Conservation (phyloP, 1,139 yeast species). For the Arxiozyma slooffiae region DNA sequence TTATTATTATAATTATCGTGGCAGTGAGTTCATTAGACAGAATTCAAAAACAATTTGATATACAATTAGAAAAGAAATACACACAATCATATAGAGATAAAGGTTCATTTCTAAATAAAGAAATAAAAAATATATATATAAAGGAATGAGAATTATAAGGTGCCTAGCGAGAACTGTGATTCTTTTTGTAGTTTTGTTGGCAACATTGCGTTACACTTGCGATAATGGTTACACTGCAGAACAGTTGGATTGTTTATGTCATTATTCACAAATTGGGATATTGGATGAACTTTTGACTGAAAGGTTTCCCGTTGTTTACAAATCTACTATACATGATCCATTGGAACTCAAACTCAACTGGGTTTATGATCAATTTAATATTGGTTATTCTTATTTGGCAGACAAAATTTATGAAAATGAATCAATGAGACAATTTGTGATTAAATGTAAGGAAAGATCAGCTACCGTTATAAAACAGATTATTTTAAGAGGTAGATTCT, state of each 20-base stretch:
- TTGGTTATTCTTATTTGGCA: neutral
- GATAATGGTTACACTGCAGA: conserved; percentile 11
- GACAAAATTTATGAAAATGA: neutral
- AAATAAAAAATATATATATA: neutral
- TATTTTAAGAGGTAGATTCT: neutral
- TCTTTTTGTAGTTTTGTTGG: conserved; percentile 9
- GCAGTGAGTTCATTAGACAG: too few relatives aligned
- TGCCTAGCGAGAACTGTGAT: conserved; percentile 7
- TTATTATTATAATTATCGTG: too few relatives aligned
- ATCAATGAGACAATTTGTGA: neutral
- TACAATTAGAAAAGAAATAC: neutral
- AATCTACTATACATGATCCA: neutral
- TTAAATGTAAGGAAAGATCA: neutral
- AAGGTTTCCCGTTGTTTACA: conserved; percentile 3
- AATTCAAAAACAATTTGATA: too few relatives aligned
- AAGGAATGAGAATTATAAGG: conserved; percentile 10
- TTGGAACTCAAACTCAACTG: neutral
- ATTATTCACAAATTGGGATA: conserved; percentile 13
- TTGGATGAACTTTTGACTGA: conserved; percentile 12
- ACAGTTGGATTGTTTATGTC: conserved; percentile 8
- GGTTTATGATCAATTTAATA: neutral
- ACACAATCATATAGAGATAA: neutral
- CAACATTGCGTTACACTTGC: conserved; percentile 16
- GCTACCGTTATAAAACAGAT: neutral
- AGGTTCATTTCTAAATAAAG: too few relatives aligned